Base-by-base conservation (phyloP, 768 basidiomycete genomes). In the Tulasnella sp. region DNA sequence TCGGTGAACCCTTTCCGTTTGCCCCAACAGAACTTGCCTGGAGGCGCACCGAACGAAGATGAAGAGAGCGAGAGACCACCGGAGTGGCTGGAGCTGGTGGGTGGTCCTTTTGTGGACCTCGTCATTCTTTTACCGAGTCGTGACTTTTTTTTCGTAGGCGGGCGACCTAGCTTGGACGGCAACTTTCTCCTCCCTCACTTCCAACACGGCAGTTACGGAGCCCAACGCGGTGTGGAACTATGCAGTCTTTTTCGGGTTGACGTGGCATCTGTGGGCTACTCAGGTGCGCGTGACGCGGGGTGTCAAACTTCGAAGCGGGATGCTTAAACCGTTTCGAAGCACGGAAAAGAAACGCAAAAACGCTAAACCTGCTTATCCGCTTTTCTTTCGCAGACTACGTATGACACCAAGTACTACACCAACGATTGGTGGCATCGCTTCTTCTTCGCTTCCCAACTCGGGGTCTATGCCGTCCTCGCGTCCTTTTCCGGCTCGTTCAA, bases 31-130 rank as follows among this genome's bases (percentile, higher is more conserved):
- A 48, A 40, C 73, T 74, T 48, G 16, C 73, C 38, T 9, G 40
- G 73, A 39, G 40, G 24, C 36, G 40, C n/a, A 40, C 36, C 27
- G 8, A 5, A 74, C 14, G 38, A 74, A 14, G 73, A 74, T 27
- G 27, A 27, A 3, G 73, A 42, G n/a, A 48, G 73, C 27, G 73
- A 74, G 38, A 42, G 73, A 74, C 73, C 73, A 27, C 73, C 73
- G n/a, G 73, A 48, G 40, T 74, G 73, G 73, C 31, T 74, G 73
- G 73, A 74, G 39, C 73, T 74, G 73, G 73, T 74, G 39, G 27
- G 73, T 68, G n/a, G 9, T 74, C 42, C n/a, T n/a, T n/a, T n/a
- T n/a, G n/a, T n/a, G n/a, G n/a, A n/a, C n/a, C n/a, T n/a, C n/a
- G n/a, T n/a, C n/a, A n/a, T n/a, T n/a, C n/a, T n/a, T n/a, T n/a